Percentiles rank a stretch among this genome's conserved stretches.
phyloP scores from a whole-genome alignment of 306 rosid species.

The Rosa lucieae region DNA sequence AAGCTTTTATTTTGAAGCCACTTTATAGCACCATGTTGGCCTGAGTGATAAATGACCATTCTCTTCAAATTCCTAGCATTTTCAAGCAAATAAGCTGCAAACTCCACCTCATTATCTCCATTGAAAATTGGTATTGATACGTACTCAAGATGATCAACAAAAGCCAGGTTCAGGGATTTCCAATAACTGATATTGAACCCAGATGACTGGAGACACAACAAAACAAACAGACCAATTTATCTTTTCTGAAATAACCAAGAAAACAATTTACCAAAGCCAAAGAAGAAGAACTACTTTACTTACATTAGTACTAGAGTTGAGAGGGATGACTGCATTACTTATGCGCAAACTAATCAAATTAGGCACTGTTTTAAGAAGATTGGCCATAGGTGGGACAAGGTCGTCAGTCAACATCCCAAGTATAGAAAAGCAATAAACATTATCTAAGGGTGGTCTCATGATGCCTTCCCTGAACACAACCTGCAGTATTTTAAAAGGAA shows the following conservation, averaged over 20 bases:
- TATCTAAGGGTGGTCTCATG: neutral
- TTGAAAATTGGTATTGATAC: neutral
- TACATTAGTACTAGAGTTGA: neutral
- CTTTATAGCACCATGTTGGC: neutral
- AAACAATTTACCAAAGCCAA: neutral
- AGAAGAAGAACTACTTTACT: neutral
- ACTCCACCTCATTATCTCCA: neutral
- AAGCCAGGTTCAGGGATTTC: neutral
- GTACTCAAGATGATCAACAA: neutral
- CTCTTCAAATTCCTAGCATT: neutral
- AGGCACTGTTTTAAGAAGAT: neutral
- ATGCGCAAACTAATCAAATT: neutral
- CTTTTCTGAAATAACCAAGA: neutral
- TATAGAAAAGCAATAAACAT: no score
- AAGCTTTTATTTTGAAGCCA: neutral
- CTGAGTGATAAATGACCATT: neutral
- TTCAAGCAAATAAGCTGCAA: neutral
- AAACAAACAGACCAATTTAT: neutral
- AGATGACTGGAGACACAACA: neutral
- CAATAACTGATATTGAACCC: neutral
- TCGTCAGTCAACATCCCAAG: neutral
- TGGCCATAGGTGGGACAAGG: neutral
- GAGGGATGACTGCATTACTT: neutral
- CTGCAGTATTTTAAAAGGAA: neutral
- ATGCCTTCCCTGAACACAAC: neutral